Conservation (phyloP, 225 moss, liverwort and hornwort species). For the Rhytidiadelphus loreus region DNA sequence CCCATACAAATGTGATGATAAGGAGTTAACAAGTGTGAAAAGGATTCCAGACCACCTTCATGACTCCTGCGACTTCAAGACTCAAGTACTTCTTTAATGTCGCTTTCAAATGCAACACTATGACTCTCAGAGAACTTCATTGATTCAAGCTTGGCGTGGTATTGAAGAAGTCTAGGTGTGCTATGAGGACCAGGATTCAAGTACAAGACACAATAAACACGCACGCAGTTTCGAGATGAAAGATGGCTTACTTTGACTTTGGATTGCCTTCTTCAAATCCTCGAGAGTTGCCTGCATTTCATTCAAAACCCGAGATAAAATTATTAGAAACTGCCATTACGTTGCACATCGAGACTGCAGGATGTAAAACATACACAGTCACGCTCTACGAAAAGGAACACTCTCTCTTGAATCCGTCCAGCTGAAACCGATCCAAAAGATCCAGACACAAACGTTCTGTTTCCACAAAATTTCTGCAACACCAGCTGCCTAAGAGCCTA, state of each 20-base stretch:
- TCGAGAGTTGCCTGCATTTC: slow-evolving; percentile 34
- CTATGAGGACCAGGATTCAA: not conserved
- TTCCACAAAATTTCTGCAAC: not conserved
- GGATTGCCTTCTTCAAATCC: slow-evolving; percentile 50
- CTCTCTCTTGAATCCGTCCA: not conserved
- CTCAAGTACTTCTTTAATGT: not conserved
- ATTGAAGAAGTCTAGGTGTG: not conserved
- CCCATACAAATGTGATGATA: not conserved
- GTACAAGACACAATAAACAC: not conserved
- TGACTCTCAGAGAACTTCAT: not conserved
- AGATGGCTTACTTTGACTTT: slow-evolving; percentile 23
- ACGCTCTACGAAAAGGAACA: not conserved
- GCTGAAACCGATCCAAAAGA: not conserved
- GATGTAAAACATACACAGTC: not conserved
- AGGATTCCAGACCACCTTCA: not conserved
- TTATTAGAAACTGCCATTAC: not conserved
- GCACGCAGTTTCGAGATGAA: not conserved
- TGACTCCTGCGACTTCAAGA: not conserved
- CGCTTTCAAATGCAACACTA: not conserved
- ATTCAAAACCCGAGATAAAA: not conserved
- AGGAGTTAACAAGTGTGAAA: not conserved
- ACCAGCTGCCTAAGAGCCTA: not conserved
- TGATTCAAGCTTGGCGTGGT: not conserved
- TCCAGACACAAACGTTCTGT: not conserved
- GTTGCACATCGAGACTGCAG: not conserved